phyloP scores from a whole-genome alignment of 176 grass and related monocot genomes.

The Carex parvula region DNA sequence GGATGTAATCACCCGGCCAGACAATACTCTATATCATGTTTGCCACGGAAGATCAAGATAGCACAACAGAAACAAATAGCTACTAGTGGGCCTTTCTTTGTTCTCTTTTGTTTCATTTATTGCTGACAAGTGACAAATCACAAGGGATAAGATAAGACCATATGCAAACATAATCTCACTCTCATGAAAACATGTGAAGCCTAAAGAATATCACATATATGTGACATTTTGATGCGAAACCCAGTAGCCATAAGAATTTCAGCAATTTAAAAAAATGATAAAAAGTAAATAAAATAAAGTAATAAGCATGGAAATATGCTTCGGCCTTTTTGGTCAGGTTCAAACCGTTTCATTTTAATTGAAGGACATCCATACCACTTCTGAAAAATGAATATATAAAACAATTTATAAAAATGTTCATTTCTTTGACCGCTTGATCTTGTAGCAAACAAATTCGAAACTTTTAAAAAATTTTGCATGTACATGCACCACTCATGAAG shows the following conservation, averaged over 20 bases:
- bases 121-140: neutral
- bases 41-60: neutral
- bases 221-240: neutral
- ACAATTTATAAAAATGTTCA: no score
- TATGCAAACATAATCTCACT: neutral
- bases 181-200: neutral
- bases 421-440: no score
- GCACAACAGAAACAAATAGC: neutral
- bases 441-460: no score
- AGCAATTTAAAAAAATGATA: neutral
- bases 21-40: neutral
- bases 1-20: neutral
- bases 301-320: neutral
- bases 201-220: neutral
- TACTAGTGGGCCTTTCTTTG: neutral
- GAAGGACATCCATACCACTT: neutral
- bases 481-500: no score
- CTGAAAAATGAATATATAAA: no score
- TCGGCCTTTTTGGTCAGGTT: neutral
- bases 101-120: neutral
- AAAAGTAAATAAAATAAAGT: neutral
- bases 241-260: neutral
- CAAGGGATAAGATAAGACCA: neutral
- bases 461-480: no score
- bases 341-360: neutral